Conservation (phyloP, 768 basidiomycete genomes). For the Pulveroboletus sp. region DNA sequence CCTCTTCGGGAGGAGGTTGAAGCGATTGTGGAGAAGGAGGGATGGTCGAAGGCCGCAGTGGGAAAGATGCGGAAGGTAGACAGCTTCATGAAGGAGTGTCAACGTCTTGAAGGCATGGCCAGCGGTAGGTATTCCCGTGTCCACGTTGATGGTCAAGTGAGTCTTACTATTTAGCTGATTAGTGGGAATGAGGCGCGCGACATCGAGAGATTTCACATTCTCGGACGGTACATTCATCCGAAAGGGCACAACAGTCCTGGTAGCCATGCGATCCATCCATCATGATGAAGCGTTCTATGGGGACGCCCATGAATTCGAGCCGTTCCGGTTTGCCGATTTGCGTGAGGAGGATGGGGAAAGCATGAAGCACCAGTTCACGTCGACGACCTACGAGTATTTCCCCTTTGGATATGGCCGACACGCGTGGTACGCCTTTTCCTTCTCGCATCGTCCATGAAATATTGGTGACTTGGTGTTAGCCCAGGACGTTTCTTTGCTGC, state of each 20-base stretch:
- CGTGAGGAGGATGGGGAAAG: background rate
- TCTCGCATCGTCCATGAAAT: no score
- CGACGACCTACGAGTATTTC: constrained; percentile 31
- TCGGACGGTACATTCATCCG: background rate
- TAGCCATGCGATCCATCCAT: background rate
- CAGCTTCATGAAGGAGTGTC: constrained; percentile 30
- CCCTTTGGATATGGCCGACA: constrained; percentile 23
- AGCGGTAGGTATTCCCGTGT: constrained; percentile 16
- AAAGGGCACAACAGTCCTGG: background rate
- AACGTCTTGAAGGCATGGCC: constrained; percentile 3
- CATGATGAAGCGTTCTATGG: background rate
- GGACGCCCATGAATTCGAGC: background rate
- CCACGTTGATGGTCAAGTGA: background rate
- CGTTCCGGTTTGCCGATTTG: background rate
- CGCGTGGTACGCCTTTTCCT: background rate
- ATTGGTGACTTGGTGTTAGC: background rate
- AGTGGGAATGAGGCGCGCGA: constrained; percentile 23
- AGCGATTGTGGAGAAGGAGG: background rate
- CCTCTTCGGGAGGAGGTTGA: constrained; percentile 29
- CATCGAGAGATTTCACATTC: background rate
- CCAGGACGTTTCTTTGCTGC: constrained; percentile 16
- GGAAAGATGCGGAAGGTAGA: constrained; percentile 34
- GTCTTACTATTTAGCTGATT: constrained; percentile 15
- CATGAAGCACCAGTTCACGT: constrained; percentile 33
- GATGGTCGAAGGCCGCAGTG: constrained; percentile 12